Percentiles rank a stretch among this genome's conserved stretches.
phyloP scores from a whole-genome alignment of 331 rosid genomes.

The Pyrus hybrid region DNA sequence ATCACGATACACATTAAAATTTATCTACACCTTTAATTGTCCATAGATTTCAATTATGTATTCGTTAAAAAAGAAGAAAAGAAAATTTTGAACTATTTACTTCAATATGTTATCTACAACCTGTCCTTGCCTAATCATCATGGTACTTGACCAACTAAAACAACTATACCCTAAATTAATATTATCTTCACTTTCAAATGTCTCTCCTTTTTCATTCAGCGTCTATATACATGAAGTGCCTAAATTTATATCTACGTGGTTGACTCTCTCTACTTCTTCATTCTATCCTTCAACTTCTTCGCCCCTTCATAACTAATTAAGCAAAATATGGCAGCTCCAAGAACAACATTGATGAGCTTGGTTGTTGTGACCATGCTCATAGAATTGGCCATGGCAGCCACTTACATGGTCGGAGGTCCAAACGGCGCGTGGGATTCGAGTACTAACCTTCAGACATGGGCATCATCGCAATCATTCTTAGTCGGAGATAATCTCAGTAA shows the following conservation, averaged over 20 bases:
- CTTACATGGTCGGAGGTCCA: conserved; percentile 58
- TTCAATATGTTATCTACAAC: background rate
- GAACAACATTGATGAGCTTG: conserved; percentile 27
- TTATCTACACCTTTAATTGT: too few species aligned
- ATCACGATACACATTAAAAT: too few species aligned
- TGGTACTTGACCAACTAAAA: conserved; percentile 36
- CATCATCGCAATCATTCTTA: conserved; percentile 34
- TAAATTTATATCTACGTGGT: background rate
- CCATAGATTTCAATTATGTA: too few species aligned
- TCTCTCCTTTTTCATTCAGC: background rate
- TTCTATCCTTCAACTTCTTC: background rate
- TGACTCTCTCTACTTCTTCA: background rate
- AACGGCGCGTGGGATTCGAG: conserved; percentile 64
- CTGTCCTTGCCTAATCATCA: conserved; percentile 12
- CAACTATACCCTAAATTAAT: conserved; percentile 19
- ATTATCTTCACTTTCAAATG: background rate
- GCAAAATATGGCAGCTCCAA: conserved; percentile 31
- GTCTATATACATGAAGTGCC: background rate
- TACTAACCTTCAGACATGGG: conserved; percentile 55
- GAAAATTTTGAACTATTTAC: background rate
- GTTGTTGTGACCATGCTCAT: conserved; percentile 30
- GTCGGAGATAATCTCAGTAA: conserved; percentile 73
- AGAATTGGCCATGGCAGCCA: conserved; percentile 42
- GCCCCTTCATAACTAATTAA: background rate
- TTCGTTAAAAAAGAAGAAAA: too few species aligned